Evolutionary conservation across 805 yeast genomes (phyloP), one percentile per base, ranked within the genome.

Genomic region (Starmerella potacharoeniae): DNA sequence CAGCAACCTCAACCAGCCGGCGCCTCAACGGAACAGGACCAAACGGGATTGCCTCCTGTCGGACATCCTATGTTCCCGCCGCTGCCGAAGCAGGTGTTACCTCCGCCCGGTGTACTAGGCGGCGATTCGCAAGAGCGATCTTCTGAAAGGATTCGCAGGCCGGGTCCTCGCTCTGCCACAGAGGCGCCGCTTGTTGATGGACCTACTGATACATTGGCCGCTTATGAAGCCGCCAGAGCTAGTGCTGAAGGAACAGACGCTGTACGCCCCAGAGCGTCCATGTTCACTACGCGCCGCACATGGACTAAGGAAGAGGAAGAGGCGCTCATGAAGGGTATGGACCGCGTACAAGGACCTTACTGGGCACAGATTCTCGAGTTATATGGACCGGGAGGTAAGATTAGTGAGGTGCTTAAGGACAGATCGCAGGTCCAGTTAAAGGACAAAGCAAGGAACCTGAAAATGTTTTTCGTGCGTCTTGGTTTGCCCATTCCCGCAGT

Each of bases 381-480:
- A n/a, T 86, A 84, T 67, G 98, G 98, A 1, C 86, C 95, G 4
- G 97, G 97, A 8, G 98, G 98, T 4, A 77, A 83, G 47, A 76
- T 84, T 30, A 81, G 83, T 42, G 97, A 93, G 67, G 79, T 82
- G 0, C 75, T 93, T 62, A 91, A 88, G 69, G 86, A 88, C 66
- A 75, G 98, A 66, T 83, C 85, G 4, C 95, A 89, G 64, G 87
- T 91, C 16, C 98, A 93, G 67, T 75, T 93, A 56, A 93, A 93
- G 68, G 98, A 93, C 67, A 93, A 93, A 67, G 97, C 97, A 0
- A 77, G 98, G 61, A 93, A 93, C 66, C 85, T 96, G 88, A 93
- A 93, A 67, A 78, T 90, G 79, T 82, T 83, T 60, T 88, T 84
- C 66, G 71, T 89, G 56, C 86, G 88, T 64, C 77, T 82, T 51